Evolutionary conservation across 2,329 filamentous ascomycete genomes (phyloP), one percentile per base, ranked within the genome.

Genomic region (Trichophyton simii): DNA sequence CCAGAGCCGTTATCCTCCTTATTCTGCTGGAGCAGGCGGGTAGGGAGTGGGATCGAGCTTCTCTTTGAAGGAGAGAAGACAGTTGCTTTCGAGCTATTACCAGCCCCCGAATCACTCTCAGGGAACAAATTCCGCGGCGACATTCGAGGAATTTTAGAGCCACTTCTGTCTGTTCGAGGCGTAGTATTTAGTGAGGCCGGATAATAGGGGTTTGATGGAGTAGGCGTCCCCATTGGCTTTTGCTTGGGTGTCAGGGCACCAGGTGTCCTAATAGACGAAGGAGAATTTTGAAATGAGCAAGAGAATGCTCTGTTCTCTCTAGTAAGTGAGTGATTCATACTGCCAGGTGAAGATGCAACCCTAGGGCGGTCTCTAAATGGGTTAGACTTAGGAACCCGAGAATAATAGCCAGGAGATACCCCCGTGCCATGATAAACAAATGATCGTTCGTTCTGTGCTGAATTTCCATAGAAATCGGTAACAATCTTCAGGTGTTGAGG

Each of bases 1-100:
- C 2, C 28, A 55, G 28, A 3, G 5, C 15, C 46, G 31, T 41
- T 18, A 7, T 41, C 54, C 13, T 62, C 48, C 6, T 48, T 62
- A 18, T 57, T 59, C 18, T 25, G 59, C 20, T 63, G 60, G 13
- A 66, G 52, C 5, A 65, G 44, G 1, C 65, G 61, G 18, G 41
- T 62, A 25, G 65, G 64, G 22, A 64, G n/a, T 13, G 65, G 65
- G 34, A 66, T 66, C 3, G 64, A 63, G 54, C 62, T 66, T 46
- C 64, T 58, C 11, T 60, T 60, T 44, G 18, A 60, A 18, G 61
- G 61, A 25, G 64, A 62, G 28, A 64, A 60, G 25, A 58, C 60
- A 2, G 61, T 60, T 55, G 55, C 60, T 38, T 61, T 58, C 2
- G 52, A 46, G 42, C 25, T 31, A 11, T 55, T 36, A 18, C 52